These are phyloP conservation scores for Allium fistulosum DNA, from an alignment of 106 monocot species.

Conservation along the genomic window DNA sequence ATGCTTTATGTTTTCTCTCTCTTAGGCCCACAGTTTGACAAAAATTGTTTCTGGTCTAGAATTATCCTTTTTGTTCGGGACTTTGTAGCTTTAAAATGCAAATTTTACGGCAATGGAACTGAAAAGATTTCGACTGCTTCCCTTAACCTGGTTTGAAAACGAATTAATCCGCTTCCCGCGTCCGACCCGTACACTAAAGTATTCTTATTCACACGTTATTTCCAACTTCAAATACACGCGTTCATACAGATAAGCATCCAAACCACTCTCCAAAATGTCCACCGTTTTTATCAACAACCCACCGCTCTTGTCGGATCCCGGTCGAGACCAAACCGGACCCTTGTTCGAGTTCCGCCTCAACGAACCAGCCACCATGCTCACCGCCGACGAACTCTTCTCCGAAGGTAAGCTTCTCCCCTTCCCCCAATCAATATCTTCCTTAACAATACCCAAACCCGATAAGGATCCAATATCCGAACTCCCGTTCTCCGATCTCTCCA, in stretches of 20 bases:
- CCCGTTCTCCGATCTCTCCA: constrained; percentile 19
- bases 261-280: constrained; percentile 6
- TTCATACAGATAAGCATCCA: not conserved
- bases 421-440: constrained; percentile 15
- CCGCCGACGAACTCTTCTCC: constrained; percentile 87
- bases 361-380: constrained; percentile 56
- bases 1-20: too few species aligned
- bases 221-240: not conserved
- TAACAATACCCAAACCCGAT: not conserved
- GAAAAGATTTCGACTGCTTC: too few species aligned
- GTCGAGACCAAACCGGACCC: constrained; percentile 9
- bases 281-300: constrained; percentile 35
- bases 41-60: too few species aligned
- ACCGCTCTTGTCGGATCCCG: not conserved
- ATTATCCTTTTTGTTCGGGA: too few species aligned
- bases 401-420: constrained; percentile 88
- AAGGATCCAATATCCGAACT: not conserved
- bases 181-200: too few species aligned
- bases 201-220: too few species aligned
- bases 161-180: too few species aligned
- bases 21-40: too few species aligned
- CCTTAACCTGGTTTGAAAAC: too few species aligned
- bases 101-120: too few species aligned
- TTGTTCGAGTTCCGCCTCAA: constrained; percentile 73
- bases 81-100: too few species aligned